Conservation (phyloP, 2,329 filamentous ascomycete species). For the Decorospora gaudefroyi region DNA sequence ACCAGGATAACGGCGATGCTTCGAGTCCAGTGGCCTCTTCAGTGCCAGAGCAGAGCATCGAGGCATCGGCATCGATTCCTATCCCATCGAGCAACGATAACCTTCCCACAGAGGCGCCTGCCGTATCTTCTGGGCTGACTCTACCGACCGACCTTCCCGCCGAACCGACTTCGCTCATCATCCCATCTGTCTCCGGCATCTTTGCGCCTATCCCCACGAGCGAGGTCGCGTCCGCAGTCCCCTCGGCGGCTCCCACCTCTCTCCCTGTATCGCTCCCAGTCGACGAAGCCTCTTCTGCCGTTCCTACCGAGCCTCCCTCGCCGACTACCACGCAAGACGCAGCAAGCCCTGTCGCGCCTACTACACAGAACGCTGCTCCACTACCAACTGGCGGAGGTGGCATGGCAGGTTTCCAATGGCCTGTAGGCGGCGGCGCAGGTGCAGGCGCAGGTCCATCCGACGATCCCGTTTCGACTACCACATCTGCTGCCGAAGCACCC, state of each 20-base stretch:
- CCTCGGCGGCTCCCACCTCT: not conserved
- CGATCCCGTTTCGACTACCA: constrained; percentile 7
- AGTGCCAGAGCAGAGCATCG: constrained; percentile 19
- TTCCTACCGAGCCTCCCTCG: constrained; percentile 6
- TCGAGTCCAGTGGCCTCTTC: constrained; percentile 16
- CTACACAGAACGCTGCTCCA: constrained; percentile 13
- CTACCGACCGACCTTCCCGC: constrained; percentile 3
- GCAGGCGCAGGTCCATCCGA: constrained; percentile 4
- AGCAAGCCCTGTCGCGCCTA: constrained; percentile 4
- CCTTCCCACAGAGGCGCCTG: constrained; percentile 5
- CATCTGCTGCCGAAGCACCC: constrained; percentile 7
- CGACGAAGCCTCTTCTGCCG: constrained; percentile 1
- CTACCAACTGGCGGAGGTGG: constrained; percentile 11
- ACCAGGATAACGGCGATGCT: constrained; percentile 35
- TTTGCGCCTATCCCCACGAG: constrained; percentile 17
- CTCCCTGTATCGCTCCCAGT: constrained; percentile 9
- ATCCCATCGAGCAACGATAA: constrained; percentile 16
- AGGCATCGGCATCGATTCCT: constrained; percentile 14
- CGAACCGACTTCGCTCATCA: constrained; percentile 8
- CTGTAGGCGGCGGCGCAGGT: constrained; percentile 6
- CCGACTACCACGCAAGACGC: not conserved
- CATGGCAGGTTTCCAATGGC: constrained; percentile 34
- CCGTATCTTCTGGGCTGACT: constrained; percentile 6
- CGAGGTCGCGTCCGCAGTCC: not conserved
- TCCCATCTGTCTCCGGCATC: constrained; percentile 8